Evolutionary conservation across 2,329 filamentous ascomycete species (phyloP).

Genomic region (Fusarium sublunatum): DNA sequence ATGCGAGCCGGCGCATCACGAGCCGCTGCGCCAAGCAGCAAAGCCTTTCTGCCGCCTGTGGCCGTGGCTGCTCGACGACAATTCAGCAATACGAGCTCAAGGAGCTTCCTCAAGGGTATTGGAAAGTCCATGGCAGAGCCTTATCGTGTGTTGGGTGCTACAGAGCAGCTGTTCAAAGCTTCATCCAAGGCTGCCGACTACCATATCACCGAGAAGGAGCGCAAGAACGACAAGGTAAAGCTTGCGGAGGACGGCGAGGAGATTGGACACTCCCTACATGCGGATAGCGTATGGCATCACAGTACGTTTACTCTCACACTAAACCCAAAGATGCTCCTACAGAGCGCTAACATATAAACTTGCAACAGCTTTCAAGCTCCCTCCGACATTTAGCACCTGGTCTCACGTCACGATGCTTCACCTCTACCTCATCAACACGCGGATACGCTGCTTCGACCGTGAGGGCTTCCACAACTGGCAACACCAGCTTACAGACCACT

Average conservation of each 20-base stretch:
- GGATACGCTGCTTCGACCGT: slow-evolving; percentile 80
- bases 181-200: slow-evolving; percentile 82
- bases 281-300: slow-evolving; percentile 73
- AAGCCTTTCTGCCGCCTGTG: slow-evolving; percentile 33
- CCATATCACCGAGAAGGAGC: slow-evolving; percentile 73
- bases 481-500: slow-evolving; percentile 92
- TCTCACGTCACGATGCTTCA: slow-evolving; percentile 96
- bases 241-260: slow-evolving; percentile 84
- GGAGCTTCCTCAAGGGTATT: slow-evolving; percentile 51
- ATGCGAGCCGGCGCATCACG: slow-evolving; percentile 47
- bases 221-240: slow-evolving; percentile 74
- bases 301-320: slow-evolving; percentile 61
- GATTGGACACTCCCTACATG: slow-evolving; percentile 65
- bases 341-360: slow-evolving; percentile 5
- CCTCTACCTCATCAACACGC: slow-evolving; percentile 89
- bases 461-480: slow-evolving; percentile 81
- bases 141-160: slow-evolving; percentile 83
- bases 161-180: slow-evolving; percentile 80
- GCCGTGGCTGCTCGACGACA: slow-evolving; percentile 43
- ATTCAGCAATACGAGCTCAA: slow-evolving; percentile 53
- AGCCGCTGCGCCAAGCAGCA: slow-evolving; percentile 40
- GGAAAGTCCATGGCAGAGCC: slow-evolving; percentile 53
- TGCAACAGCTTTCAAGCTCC: slow-evolving; percentile 75
- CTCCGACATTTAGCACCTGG: slow-evolving; percentile 94
- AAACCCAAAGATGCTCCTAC: neutral